Percentiles rank a stretch among this genome's conserved stretches.
Conservation (phyloP, 768 basidiomycete genomes). For the Cystofilobasidium capitatum region DNA sequence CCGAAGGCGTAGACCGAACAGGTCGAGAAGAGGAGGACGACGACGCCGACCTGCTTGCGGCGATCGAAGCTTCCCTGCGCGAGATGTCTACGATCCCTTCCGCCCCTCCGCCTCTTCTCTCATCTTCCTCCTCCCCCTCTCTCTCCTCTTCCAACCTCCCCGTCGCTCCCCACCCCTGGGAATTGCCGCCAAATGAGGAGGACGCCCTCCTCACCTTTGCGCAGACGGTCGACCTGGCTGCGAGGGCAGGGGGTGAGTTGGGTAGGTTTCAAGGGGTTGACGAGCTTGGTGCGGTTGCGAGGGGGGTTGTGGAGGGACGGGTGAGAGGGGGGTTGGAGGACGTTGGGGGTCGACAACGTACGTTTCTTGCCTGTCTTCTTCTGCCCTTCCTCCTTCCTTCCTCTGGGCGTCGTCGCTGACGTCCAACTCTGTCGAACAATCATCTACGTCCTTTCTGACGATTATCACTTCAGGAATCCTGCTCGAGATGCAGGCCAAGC, state of each 20-base stretch:
- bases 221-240: constrained; percentile 73
- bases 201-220: constrained; percentile 84
- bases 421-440: neutral
- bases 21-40: constrained; percentile 57
- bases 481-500: constrained; percentile 85
- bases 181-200: constrained; percentile 46
- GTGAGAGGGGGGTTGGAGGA: constrained; percentile 76
- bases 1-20: constrained; percentile 23
- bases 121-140: constrained; percentile 71
- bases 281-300: constrained; percentile 75
- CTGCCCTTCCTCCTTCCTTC: constrained; percentile 1
- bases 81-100: neutral
- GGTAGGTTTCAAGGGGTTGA: constrained; percentile 72
- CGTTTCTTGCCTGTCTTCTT: constrained; percentile 32
- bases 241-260: constrained; percentile 69
- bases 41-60: constrained; percentile 81
- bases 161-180: neutral
- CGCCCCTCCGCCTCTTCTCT: constrained; percentile 38
- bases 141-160: constrained; percentile 45
- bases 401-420: neutral
- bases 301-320: constrained; percentile 59
- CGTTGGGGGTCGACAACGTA: constrained; percentile 73
- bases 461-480: constrained; percentile 56
- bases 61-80: constrained; percentile 63
- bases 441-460: no score